Base-by-base conservation (phyloP, 306 rosid genomes). In the Sicyos edulis region DNA sequence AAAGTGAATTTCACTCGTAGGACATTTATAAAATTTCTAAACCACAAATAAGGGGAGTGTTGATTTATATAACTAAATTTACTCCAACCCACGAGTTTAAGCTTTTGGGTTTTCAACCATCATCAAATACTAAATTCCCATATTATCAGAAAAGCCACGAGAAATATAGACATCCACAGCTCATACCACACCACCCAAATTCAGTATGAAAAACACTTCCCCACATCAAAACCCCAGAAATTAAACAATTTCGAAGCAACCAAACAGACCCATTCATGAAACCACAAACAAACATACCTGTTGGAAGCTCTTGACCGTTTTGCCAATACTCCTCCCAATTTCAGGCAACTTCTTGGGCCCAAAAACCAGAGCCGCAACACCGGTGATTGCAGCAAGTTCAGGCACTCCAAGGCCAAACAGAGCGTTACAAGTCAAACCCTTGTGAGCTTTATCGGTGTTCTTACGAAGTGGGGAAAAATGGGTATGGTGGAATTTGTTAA, bases 341-440 rank as follows among this genome's bases (percentile, higher is more conserved):
- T 93, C 99, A 0, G 99, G 99, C 78, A 93, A 78, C 79, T 93
- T 80, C 87, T 86, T 93, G 21, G 99, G 99, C 10, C 97, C 98
- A 76, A 93, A 93, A 71, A 91, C 96, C 73, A 91, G 74, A 58
- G 95, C 99, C 1, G 89, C 99, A 12, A 93, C 99, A 0, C 97
- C 99, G 7, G 96, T 96, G 20, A 95, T 95, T 16, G 91, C 96
- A 6, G 62, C 96, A 32, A 95, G 85, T 71, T 95, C 99, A 2
- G 97, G 97, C 17, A 95, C 89, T 6, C 99, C 99, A 64, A 95
- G 82, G 21, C 99, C 99, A 50, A 95, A 95, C 76, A 91, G 53
- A 45, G 99, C 97, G 76, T 85, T 87, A 84, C 96, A 91, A 54
- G 79, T 87, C 13, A 93, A 49, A 54, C 85, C 81, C 79, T 79